Base-by-base conservation (phyloP, 352 stramenopile species). In the Globisporangium sylvaticum region DNA sequence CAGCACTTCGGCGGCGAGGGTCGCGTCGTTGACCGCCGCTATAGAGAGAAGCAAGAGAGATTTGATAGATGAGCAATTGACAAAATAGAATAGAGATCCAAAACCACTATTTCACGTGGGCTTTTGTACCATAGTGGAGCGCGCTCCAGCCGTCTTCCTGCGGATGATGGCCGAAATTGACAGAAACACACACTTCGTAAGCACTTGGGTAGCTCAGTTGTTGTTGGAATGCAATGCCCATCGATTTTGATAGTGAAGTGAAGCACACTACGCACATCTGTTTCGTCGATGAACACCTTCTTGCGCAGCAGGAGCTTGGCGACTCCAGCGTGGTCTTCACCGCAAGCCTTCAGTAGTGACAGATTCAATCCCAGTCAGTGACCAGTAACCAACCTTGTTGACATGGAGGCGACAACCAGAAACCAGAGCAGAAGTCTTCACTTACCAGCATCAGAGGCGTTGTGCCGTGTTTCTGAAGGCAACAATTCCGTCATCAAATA, bases 211-310 rank as follows among this genome's bases (percentile, higher is more conserved):
- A n/a, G n/a, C n/a, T n/a, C n/a, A n/a, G n/a, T n/a, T n/a, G n/a
- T 42, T 42, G 34, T 9, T 46, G 39, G 39, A n/a, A 20, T 4
- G 7, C 3, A 46, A 46, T n/a, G 34, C 34, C 34, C 8, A 42
- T 42, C 34, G 34, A 42, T 42, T 34, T 7, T 9, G 34, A 42
- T 4, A 42, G 10, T 42, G 34, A 15, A 42, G 10, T 42, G 34
- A 15, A 42, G 34, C 34, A 18, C 34, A 42, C 12, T 15, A 2
- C 12, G 64, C 68, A 94, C 86, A 68, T 94, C 83, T 27, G 82
- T 90, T 69, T 92, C 86, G 58, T 94, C 82, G 58, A 94, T 82
- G 63, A 91, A 90, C 4, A 83, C 83, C 31, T 89, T 89, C 56
- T 87, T 89, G 50, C 77, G 77, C 27, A 94, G 74, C 24, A 94